Conservation (phyloP, 768 basidiomycete species). For the Gloeophyllum trabeum region DNA sequence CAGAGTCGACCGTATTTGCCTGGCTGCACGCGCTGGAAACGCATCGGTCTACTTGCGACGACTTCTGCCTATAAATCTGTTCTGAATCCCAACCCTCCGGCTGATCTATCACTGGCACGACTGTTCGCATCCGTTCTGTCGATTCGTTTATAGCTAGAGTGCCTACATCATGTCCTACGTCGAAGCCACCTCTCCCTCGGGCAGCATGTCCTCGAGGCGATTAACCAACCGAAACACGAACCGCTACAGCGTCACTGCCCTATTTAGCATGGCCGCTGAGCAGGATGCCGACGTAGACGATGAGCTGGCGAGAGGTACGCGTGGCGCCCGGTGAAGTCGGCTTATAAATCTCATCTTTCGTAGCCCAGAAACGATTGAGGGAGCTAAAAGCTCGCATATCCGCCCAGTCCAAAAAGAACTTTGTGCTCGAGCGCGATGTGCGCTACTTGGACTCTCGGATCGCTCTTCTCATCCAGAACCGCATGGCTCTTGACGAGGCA, state of each 20-base stretch:
- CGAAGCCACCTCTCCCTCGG: constrained; percentile 52
- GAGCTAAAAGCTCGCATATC: constrained; percentile 97
- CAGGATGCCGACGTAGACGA: constrained; percentile 98
- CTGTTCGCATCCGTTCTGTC: too few relatives aligned
- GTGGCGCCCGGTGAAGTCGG: constrained; percentile 14
- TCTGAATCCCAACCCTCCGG: too few relatives aligned
- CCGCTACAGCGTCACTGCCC: constrained; percentile 89
- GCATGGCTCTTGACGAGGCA: constrained; percentile 94
- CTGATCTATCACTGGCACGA: too few relatives aligned
- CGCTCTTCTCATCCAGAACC: constrained; percentile 94
- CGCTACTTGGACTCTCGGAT: constrained; percentile 97
- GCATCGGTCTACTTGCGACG: too few relatives aligned
- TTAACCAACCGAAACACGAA: constrained; percentile 91
- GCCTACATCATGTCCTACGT: constrained; percentile 39
- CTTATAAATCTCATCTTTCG: constrained; percentile 3
- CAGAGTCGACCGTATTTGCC: too few relatives aligned
- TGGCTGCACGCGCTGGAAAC: too few relatives aligned
- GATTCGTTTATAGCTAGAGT: too few relatives aligned
- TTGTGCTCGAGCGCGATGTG: constrained; percentile 96
- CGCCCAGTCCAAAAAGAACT: constrained; percentile 99
- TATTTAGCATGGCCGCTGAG: constrained; percentile 97
- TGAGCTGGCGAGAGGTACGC: constrained; percentile 86
- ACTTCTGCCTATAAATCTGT: too few relatives aligned
- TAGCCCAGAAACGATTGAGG: constrained; percentile 92
- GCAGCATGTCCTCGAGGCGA: constrained; percentile 56